phyloP scores from a whole-genome alignment of 192 early-diverging fungal genomes.

The Blastocladiella britannica region DNA sequence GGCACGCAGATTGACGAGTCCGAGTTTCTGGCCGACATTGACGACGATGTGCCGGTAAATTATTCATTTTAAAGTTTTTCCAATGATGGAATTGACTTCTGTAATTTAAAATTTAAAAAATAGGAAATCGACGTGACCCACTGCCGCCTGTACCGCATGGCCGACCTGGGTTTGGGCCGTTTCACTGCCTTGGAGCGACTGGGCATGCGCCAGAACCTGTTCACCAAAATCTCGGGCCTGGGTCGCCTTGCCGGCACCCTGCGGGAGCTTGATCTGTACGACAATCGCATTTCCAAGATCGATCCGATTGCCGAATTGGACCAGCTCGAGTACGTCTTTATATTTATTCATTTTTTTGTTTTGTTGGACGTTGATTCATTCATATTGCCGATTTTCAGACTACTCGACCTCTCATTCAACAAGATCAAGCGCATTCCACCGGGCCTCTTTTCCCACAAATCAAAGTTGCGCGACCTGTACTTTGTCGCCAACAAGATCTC shows the following conservation, averaged over 20 bases:
- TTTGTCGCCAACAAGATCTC: conserved; percentile 89
- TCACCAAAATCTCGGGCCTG: conserved; percentile 44
- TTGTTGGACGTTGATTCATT: neutral
- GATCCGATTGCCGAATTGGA: conserved; percentile 35
- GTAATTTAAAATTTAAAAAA: neutral
- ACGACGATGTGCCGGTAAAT: conserved; percentile 3
- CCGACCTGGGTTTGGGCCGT: conserved; percentile 8
- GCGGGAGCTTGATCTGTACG: conserved; percentile 80
- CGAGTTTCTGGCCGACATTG: conserved; percentile 1
- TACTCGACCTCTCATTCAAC: conserved; percentile 87
- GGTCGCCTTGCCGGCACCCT: conserved; percentile 24
- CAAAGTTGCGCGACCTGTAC: conserved; percentile 50
- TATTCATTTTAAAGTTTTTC: neutral
- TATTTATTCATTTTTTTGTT: neutral
- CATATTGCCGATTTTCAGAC: conserved; percentile 4
- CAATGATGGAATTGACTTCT: neutral
- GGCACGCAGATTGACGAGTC: conserved; percentile 4
- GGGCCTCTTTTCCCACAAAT: conserved; percentile 36
- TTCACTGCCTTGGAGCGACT: conserved; percentile 30
- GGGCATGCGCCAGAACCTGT: conserved; percentile 64
- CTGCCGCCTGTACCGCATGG: conserved; percentile 11
- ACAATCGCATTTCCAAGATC: conserved; percentile 70
- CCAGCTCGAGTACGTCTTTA: conserved; percentile 30
- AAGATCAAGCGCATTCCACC: conserved; percentile 52
- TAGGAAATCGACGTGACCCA: conserved; percentile 18